A percentile compares a stretch with the other conserved stretches of the same genome.
Conservation (phyloP, 108 stramenopile genomes). For the Skeletonema marinoi region DNA sequence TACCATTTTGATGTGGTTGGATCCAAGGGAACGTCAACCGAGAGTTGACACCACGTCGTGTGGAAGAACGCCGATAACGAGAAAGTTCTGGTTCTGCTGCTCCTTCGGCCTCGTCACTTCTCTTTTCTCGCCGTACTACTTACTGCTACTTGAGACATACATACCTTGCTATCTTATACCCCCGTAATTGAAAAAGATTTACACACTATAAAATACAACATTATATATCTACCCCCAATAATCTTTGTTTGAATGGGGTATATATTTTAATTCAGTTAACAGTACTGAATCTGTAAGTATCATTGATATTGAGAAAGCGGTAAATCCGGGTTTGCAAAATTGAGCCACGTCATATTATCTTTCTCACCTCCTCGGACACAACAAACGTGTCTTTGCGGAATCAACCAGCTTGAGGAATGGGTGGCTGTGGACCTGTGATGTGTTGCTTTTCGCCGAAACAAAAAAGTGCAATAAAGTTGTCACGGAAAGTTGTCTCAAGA, state of each 20-base stretch:
- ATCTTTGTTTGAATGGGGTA: no score
- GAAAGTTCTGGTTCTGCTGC: neutral
- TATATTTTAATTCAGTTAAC: neutral
- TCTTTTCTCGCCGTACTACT: neutral
- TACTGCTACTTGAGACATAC: neutral
- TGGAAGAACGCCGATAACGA: neutral
- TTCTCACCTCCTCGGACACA: neutral
- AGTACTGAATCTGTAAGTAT: neutral
- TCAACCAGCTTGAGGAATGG: neutral
- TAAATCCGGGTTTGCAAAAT: neutral
- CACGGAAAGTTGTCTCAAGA: no score
- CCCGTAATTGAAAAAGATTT: neutral
- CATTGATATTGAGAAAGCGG: neutral
- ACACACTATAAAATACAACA: no score
- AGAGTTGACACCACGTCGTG: neutral
- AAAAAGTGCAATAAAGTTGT: no score
- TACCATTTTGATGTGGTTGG: neutral
- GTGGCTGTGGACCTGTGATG: neutral
- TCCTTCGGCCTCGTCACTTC: no score
- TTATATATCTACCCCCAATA: no score
- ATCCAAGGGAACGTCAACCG: neutral
- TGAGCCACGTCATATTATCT: neutral
- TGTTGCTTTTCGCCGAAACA: no score
- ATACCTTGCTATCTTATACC: neutral
- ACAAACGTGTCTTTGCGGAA: neutral